phyloP scores from a whole-genome alignment of 768 basidiomycete species.

The Mycena epipterygia region DNA sequence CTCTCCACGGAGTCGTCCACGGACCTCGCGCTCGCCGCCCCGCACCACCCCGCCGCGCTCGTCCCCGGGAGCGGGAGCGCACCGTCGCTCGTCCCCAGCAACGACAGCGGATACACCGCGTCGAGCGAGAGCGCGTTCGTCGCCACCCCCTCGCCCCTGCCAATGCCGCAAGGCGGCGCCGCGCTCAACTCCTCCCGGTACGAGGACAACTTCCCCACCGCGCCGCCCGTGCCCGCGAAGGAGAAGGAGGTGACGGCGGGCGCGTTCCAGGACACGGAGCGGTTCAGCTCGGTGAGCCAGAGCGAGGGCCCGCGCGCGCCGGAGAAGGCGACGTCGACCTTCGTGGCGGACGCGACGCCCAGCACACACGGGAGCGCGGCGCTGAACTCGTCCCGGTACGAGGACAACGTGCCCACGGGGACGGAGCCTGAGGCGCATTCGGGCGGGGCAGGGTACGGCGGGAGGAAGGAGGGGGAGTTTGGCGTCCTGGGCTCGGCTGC shows the following conservation, averaged over 20 bases:
- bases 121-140: constrained; percentile 5
- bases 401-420: no score
- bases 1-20: neutral
- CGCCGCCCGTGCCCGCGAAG: neutral
- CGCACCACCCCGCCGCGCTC: neutral
- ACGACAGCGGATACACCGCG: constrained; percentile 25
- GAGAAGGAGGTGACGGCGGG: no score
- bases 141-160: neutral
- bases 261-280: no score
- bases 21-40: neutral
- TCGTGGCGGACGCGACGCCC: neutral
- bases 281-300: neutral
- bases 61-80: neutral
- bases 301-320: neutral
- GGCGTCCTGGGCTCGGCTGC: neutral
- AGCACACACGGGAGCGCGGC: no score
- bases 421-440: no score
- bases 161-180: neutral
- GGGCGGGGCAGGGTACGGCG: no score
- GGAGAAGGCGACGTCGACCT: no score
- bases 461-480: no score
- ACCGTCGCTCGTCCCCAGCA: neutral
- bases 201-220: neutral
- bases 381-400: no score
- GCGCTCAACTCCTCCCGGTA: no score